Evolutionary conservation across 768 basidiomycete genomes (phyloP).

Genomic region (Kondoa malvinella): DNA sequence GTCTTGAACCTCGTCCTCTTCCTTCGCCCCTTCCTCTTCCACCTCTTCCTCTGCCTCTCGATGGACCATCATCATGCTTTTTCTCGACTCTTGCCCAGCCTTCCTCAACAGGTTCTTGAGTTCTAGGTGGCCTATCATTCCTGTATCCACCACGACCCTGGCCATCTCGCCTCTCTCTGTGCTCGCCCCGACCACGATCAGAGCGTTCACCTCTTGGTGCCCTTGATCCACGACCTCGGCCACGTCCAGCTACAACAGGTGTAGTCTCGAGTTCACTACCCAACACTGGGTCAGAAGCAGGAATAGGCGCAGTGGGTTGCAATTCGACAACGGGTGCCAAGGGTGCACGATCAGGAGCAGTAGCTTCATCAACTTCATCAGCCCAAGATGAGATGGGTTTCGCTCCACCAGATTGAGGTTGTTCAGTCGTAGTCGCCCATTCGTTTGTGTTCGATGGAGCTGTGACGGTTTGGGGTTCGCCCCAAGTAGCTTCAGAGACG

Average conservation of each 20-base stretch:
- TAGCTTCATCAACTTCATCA: conserved; percentile 18
- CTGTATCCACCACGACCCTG: background rate
- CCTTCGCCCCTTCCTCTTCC: background rate
- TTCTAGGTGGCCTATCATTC: background rate
- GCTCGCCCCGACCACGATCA: background rate
- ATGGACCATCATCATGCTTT: background rate
- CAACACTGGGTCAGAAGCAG: background rate
- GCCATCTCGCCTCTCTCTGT: background rate
- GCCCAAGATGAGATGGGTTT: conserved; percentile 21
- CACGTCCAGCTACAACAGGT: background rate
- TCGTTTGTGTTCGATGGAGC: background rate
- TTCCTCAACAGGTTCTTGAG: background rate
- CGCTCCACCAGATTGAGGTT: background rate
- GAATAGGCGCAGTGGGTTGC: background rate
- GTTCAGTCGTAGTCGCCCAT: conserved; percentile 9
- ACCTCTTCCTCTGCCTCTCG: background rate
- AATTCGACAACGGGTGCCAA: background rate
- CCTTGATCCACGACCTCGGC: background rate
- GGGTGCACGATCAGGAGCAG: conserved; percentile 5
- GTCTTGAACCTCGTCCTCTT: background rate
- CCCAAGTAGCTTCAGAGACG: conserved; percentile 11
- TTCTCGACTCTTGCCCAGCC: background rate
- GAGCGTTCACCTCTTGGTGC: background rate
- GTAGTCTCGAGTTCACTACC: background rate
- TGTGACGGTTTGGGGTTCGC: conserved; percentile 6